A percentile compares a stretch with the other conserved stretches of the same genome.
phyloP scores from a whole-genome alignment of 768 basidiomycete genomes.

The Termitomyces sp. region DNA sequence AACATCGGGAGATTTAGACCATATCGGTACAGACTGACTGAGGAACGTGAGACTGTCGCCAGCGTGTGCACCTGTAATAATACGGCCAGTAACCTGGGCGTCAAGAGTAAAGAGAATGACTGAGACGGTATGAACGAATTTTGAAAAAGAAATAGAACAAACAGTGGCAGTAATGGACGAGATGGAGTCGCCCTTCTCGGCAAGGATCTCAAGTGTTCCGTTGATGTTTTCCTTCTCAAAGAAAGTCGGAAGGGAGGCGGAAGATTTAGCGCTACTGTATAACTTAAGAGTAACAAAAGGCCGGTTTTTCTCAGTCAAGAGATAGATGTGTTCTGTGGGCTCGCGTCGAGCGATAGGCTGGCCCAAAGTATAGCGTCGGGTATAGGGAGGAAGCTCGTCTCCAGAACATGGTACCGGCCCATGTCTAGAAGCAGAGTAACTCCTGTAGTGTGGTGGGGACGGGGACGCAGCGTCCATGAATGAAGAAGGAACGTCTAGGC shows the following conservation, averaged over 20 bases:
- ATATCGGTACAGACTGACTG: slow-evolving; percentile 36
- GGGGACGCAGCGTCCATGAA: slow-evolving; percentile 43
- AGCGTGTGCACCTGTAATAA: slow-evolving; percentile 41
- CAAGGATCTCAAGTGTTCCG: slow-evolving; percentile 39
- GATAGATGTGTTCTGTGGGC: slow-evolving; percentile 43
- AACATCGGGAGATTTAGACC: slow-evolving; percentile 38
- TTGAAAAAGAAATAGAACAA: slow-evolving; percentile 9
- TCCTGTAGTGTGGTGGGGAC: slow-evolving; percentile 45
- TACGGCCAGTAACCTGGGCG: slow-evolving; percentile 41
- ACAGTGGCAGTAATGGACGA: slow-evolving; percentile 41
- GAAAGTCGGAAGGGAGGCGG: slow-evolving; percentile 45
- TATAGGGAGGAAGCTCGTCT: slow-evolving; percentile 42
- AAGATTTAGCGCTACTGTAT: slow-evolving; percentile 46
- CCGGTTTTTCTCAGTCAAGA: slow-evolving; percentile 32
- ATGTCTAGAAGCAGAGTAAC: slow-evolving; percentile 38
- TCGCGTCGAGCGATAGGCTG: slow-evolving; percentile 35
- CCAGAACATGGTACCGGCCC: slow-evolving; percentile 44
- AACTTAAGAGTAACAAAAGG: slow-evolving; percentile 42
- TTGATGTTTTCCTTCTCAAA: slow-evolving; percentile 51
- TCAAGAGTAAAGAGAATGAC: background rate
- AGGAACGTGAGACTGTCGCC: slow-evolving; percentile 41
- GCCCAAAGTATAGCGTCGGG: slow-evolving; percentile 39
- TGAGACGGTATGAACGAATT: background rate
- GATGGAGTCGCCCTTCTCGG: slow-evolving; percentile 47
- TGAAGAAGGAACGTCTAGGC: slow-evolving; percentile 6